Conservation (phyloP, 768 basidiomycete species). For the Lepiota venenata region DNA sequence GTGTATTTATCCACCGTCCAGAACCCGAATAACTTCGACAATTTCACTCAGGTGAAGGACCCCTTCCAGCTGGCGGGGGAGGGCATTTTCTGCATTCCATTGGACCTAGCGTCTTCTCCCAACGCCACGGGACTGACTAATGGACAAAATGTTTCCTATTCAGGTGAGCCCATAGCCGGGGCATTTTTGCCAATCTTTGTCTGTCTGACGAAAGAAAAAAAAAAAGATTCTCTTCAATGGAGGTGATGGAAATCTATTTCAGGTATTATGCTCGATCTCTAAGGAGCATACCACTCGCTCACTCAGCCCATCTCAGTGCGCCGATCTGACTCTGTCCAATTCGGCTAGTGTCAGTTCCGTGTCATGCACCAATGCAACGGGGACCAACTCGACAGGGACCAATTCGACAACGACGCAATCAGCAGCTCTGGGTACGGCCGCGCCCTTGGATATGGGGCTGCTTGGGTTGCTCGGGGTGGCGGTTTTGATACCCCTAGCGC, state of each 20-base stretch:
- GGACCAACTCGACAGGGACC: conserved; percentile 8
- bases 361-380: conserved; percentile 34
- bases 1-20: conserved; percentile 52
- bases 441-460: not conserved
- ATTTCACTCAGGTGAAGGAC: conserved; percentile 47
- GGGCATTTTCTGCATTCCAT: conserved; percentile 64
- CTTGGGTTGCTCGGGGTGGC: conserved; percentile 3
- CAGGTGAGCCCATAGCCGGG: conserved; percentile 34
- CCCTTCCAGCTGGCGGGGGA: conserved; percentile 39
- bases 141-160: conserved; percentile 70
- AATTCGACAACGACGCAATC: conserved; percentile 13
- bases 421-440: conserved; percentile 8
- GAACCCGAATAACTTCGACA: conserved; percentile 57
- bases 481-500: conserved; percentile 12
- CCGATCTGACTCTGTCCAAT: conserved; percentile 66
- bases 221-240: conserved; percentile 33
- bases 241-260: conserved; percentile 67
- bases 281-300: not conserved
- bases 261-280: conserved; percentile 35
- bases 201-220: not conserved
- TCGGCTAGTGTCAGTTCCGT: conserved; percentile 41
- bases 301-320: conserved; percentile 44
- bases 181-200: not conserved
- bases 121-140: conserved; percentile 44
- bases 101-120: conserved; percentile 46